These are phyloP conservation scores for Erodium chrysanthum DNA, from an alignment of 441 rosid species.

Conservation along the genomic window DNA sequence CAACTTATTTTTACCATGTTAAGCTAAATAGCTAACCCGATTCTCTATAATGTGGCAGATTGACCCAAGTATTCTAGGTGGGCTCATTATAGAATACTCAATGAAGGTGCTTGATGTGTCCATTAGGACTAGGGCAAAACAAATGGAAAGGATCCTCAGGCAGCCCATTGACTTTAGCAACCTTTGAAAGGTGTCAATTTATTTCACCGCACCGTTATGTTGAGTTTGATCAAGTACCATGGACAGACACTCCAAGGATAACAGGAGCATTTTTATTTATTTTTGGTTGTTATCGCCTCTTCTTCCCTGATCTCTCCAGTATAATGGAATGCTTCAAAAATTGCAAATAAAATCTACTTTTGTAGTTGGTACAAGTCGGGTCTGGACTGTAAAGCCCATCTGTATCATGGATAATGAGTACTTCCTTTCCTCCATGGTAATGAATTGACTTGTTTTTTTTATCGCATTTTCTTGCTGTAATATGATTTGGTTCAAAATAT, in stretches of 20 bases:
- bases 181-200: conserved; percentile 26
- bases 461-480: neutral
- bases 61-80: conserved; percentile 83
- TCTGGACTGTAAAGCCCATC: conserved; percentile 12
- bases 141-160: conserved; percentile 86
- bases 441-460: neutral
- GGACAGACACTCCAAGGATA: conserved; percentile 7
- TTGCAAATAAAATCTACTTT: conserved; percentile 28
- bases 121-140: conserved; percentile 69
- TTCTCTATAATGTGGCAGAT: conserved; percentile 36
- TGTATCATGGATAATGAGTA: conserved; percentile 6
- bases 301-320: neutral
- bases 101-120: conserved; percentile 93
- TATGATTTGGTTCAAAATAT: neutral
- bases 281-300: conserved; percentile 21
- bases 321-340: conserved; percentile 17
- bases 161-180: conserved; percentile 39
- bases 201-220: neutral
- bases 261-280: neutral
- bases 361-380: conserved; percentile 7
- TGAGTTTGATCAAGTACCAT: too few species aligned
- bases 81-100: conserved; percentile 62
- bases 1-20: neutral
- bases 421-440: neutral
- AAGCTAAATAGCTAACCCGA: neutral